A percentile compares a stretch with the other conserved stretches of the same genome.
Evolutionary conservation across 176 grass and related monocot species (phyloP).

Genomic region (Oryza longistaminata): DNA sequence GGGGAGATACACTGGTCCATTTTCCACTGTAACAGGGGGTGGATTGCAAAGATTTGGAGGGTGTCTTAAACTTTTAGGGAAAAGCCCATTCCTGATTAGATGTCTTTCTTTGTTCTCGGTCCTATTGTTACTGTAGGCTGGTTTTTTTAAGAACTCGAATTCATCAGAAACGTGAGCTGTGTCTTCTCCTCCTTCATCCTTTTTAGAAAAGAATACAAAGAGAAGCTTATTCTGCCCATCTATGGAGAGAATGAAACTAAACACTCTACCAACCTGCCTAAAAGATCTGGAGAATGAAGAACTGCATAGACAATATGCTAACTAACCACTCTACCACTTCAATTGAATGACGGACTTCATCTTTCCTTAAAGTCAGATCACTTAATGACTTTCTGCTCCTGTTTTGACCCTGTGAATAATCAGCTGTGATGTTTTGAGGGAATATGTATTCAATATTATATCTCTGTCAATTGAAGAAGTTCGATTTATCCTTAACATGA

Average conservation of each 20-base stretch:
- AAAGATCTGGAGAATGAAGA: background rate
- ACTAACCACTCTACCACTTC: too few relatives aligned
- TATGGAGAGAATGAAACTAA: background rate
- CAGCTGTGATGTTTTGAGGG: background rate
- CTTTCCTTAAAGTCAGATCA: background rate
- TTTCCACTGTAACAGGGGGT: background rate
- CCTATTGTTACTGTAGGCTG: too few relatives aligned
- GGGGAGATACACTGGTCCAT: background rate
- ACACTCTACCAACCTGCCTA: too few relatives aligned
- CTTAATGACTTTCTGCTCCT: background rate
- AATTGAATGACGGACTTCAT: too few relatives aligned
- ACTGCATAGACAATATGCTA: background rate
- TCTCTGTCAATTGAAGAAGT: background rate
- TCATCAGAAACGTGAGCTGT: too few relatives aligned
- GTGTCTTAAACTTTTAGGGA: too few relatives aligned
- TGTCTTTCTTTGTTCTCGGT: too few relatives aligned
- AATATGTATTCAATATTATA: background rate
- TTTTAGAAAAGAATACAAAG: background rate
- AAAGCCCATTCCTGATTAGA: too few relatives aligned
- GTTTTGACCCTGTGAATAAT: background rate
- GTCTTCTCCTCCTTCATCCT: too few relatives aligned
- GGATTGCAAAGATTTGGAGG: background rate
- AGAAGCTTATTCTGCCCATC: background rate
- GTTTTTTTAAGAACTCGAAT: too few relatives aligned
- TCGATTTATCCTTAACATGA: background rate